These are phyloP conservation scores for Didymellaceae sp. DNA, from an alignment of 2,329 filamentous ascomycete species.

Conservation along the genomic window DNA sequence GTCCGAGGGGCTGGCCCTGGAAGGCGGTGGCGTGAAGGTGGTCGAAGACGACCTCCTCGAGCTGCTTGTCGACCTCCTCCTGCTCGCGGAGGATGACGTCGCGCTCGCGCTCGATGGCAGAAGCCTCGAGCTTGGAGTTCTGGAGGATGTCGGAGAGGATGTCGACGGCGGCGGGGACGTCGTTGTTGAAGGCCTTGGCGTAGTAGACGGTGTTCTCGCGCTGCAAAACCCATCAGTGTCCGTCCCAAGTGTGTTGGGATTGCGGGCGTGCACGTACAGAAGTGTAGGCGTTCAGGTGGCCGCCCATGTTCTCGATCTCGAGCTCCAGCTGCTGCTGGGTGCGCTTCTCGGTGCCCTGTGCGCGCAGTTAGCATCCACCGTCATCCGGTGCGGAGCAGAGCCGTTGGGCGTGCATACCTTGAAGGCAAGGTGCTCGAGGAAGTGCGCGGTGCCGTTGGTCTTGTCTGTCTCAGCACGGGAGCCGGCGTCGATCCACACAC, in stretches of 20 bases:
- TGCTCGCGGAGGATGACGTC: slow-evolving; percentile 98
- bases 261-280: slow-evolving; percentile 69
- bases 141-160: slow-evolving; percentile 99
- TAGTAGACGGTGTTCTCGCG: slow-evolving; percentile 99
- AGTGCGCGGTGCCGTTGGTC: slow-evolving; percentile 99
- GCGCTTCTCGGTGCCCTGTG: slow-evolving; percentile 87
- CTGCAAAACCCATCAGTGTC: slow-evolving; percentile 56
- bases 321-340: slow-evolving; percentile 97
- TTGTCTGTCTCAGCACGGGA: slow-evolving; percentile 97
- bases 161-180: slow-evolving; percentile 94
- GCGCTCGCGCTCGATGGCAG: slow-evolving; percentile 94
- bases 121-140: slow-evolving; percentile 95
- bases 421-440: slow-evolving; percentile 99
- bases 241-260: slow-evolving; percentile 8
- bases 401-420: slow-evolving; percentile 69
- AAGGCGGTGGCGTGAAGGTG: slow-evolving; percentile 98
- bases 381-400: too few relatives aligned
- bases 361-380: slow-evolving; percentile 33
- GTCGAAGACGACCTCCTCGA: slow-evolving; percentile 99
- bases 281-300: slow-evolving; percentile 98
- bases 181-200: slow-evolving; percentile 97
- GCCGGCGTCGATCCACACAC: slow-evolving; percentile 99
- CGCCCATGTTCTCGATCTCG: slow-evolving; percentile 99
- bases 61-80: slow-evolving; percentile 99
- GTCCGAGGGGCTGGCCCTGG: slow-evolving; percentile 93